phyloP scores from a whole-genome alignment of 495 filamentous ascomycete genomes.

The Hypoxylon fuscum region DNA sequence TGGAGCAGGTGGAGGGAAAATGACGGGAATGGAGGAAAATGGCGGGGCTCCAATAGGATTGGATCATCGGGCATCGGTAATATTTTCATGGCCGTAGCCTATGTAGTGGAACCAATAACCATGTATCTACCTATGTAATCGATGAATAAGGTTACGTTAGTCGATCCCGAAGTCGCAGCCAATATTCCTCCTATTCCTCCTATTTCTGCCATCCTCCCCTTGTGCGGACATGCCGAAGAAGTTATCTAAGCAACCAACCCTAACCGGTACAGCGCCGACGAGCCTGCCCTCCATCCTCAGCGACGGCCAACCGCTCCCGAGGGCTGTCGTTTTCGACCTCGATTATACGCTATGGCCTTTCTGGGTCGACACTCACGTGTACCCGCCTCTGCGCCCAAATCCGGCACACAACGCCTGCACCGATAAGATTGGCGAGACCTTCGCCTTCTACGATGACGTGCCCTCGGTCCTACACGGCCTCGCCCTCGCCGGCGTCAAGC shows the following conservation, averaged over 20 bases:
- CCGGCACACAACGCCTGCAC: constrained; percentile 60
- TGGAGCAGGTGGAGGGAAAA: not conserved
- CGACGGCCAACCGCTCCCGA: constrained; percentile 84
- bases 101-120: no score
- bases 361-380: constrained; percentile 94
- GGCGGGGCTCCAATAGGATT: no score
- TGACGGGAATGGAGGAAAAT: no score
- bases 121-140: no score
- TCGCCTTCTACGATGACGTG: constrained; percentile 83
- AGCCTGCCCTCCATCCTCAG: constrained; percentile 55
- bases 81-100: constrained; percentile 20
- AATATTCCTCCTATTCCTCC: not conserved
- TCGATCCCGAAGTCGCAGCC: not conserved
- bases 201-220: no score
- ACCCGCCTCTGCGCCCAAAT: constrained; percentile 74
- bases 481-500: constrained; percentile 58
- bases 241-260: constrained; percentile 41
- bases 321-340: constrained; percentile 88
- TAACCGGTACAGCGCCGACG: constrained; percentile 9
- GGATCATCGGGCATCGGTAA: constrained; percentile 19
- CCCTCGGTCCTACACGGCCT: constrained; percentile 74
- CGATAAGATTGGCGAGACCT: constrained; percentile 77
- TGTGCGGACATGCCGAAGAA: constrained; percentile 25
- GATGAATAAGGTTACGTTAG: no score
- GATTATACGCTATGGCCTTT: constrained; percentile 99